Base-by-base conservation (phyloP, 352 stramenopile genomes). In the Halophytophthora polymorphica region DNA sequence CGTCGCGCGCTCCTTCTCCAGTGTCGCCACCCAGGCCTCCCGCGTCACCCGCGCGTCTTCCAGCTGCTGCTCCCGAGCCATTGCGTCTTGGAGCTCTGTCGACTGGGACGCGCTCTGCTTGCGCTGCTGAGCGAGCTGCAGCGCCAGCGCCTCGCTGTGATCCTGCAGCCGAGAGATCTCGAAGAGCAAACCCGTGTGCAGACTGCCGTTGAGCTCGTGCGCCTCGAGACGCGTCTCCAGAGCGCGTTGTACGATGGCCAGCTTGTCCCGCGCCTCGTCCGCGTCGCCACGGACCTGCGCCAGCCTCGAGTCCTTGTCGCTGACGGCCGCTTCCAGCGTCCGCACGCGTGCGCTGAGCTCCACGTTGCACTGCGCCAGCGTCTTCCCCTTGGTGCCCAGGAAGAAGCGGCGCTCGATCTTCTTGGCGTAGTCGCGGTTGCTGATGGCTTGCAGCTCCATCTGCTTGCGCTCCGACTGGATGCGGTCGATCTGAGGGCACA, bases 371-470 rank as follows among this genome's bases (percentile, higher is more conserved):
- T 91, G 73, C 25, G 81, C 66, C 5, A 90, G 55, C 3, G 78
- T 81, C 58, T 88, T 50, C 1, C 45, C 71, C 13, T 90, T 88
- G 2, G 79, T 73, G 25, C 79, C 79, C 66, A 87, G 73, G 53
- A 88, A 91, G 39, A 92, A 86, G 37, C 78, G 77, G 54, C 89
- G 77, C 58, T 94, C 83, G 41, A 92, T 91, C 44, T 88, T 88
- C 61, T 90, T 88, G 22, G 79, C 83, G 44, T 93, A 94, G 58
- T 91, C 81, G 25, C 83, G 73, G 31, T 91, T 92, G 34, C 53
- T 64, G 43, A 91, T 90, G n/a, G 83, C 83, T 40, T 94, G 83
- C 8, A 77, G 61, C 64, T 94, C 79, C n/a, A 90, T 28, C 23
- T 84, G 66, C 45, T 86, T 87, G 47, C 86, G 86, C 28, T 94